These are phyloP conservation scores for Silybum marianum DNA, from an alignment of 129 eudicot genomes.

Conservation along the genomic window DNA sequence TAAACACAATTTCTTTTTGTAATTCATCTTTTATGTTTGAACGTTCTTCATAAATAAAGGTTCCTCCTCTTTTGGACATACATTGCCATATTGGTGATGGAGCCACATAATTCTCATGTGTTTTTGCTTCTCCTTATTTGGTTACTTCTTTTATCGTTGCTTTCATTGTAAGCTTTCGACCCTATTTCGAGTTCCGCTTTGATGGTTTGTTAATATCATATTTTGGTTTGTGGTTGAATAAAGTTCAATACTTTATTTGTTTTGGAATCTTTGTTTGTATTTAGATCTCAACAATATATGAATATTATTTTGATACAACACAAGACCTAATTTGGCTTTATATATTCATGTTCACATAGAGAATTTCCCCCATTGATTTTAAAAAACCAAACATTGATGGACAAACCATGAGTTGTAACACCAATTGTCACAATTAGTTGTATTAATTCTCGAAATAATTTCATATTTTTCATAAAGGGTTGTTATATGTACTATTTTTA, in stretches of 20 bases:
- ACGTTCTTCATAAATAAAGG: not conserved
- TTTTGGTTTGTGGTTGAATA: not conserved
- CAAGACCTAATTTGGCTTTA: not conserved
- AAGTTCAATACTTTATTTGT: not conserved
- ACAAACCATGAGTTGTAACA: not conserved
- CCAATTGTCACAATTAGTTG: not conserved
- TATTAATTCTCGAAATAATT: not conserved
- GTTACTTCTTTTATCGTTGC: not conserved
- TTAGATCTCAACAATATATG: no score
- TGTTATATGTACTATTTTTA: no score
- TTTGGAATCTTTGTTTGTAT: no score
- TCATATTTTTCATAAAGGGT: no score
- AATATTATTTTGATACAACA: not conserved
- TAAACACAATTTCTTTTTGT: no score
- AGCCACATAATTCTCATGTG: not conserved
- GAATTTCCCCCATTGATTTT: not conserved
- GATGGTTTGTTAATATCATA: not conserved
- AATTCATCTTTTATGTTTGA: no score
- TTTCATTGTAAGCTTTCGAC: not conserved
- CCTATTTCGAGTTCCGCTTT: not conserved
- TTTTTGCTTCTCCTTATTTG: not conserved
- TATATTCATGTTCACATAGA: not conserved
- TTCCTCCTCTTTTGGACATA: not conserved
- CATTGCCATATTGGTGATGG: not conserved
- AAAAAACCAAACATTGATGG: not conserved